Evolutionary conservation across 768 basidiomycete genomes (phyloP).

Genomic region (Pleurotus citrinopileatus): DNA sequence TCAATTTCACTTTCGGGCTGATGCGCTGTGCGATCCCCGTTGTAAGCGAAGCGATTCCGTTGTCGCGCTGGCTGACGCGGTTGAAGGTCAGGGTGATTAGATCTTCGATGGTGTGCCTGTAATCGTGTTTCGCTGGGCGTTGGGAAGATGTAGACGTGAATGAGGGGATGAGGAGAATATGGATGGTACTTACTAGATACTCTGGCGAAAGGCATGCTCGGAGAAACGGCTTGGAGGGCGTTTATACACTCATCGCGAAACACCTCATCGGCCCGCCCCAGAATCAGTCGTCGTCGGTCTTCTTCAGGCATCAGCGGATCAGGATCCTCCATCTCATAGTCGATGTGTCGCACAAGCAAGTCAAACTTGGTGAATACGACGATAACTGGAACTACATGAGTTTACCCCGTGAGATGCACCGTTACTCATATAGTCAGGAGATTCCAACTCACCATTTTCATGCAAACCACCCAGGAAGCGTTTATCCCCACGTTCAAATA

Average conservation of each 20-base stretch:
- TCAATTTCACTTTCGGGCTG: slow-evolving; percentile 18
- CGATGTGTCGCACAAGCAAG: slow-evolving; percentile 12
- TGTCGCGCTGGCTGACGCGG: slow-evolving; percentile 3
- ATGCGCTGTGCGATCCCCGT: slow-evolving; percentile 22
- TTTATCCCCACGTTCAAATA: slow-evolving; percentile 23
- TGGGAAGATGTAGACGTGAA: neutral
- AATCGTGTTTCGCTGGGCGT: neutral
- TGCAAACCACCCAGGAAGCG: slow-evolving; percentile 19
- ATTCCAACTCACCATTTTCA: slow-evolving; percentile 12
- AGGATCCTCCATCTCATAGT: neutral
- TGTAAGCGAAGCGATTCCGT: slow-evolving; percentile 16
- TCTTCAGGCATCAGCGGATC: slow-evolving; percentile 1
- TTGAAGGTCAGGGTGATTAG: slow-evolving; percentile 7
- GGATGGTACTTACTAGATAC: neutral
- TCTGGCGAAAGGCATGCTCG: neutral
- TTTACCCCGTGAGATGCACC: neutral
- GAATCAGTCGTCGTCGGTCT: neutral
- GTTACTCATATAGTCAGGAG: neutral
- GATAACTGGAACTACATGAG: slow-evolving; percentile 26
- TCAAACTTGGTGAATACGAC: slow-evolving; percentile 33
- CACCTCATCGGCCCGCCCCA: slow-evolving; percentile 1
- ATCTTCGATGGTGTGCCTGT: neutral
- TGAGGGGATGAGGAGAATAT: no score
- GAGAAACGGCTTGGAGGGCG: neutral
- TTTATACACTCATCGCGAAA: neutral